Evolutionary conservation across 768 basidiomycete species (phyloP).

Genomic region (Pleurotus giganteus): DNA sequence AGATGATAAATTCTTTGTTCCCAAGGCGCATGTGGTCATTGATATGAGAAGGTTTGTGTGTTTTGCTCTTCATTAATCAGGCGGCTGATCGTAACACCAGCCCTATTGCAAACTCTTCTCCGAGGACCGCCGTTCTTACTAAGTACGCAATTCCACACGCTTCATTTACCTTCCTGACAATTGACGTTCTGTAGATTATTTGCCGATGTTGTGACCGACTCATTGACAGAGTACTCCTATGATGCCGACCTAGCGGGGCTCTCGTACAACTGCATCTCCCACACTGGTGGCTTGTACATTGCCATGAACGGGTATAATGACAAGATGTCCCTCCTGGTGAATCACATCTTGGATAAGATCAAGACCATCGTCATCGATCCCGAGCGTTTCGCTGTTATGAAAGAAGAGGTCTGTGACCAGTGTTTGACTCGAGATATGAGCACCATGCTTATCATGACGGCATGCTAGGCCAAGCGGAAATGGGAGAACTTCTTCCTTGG

Average conservation of each 20-base stretch:
- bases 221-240: constrained; percentile 88
- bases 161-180: constrained; percentile 3
- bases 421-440: neutral
- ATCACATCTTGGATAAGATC: constrained; percentile 68
- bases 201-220: constrained; percentile 82
- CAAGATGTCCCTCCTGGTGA: constrained; percentile 73
- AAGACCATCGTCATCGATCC: constrained; percentile 61
- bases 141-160: constrained; percentile 15
- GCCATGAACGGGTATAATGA: constrained; percentile 87
- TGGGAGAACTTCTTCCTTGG: constrained; percentile 88
- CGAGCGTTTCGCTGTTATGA: constrained; percentile 78
- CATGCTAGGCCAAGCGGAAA: constrained; percentile 63
- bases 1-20: constrained; percentile 95
- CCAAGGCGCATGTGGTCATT: constrained; percentile 77
- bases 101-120: constrained; percentile 55
- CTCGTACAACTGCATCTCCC: constrained; percentile 61
- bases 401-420: constrained; percentile 64
- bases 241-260: constrained; percentile 92
- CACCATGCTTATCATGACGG: neutral
- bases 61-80: neutral
- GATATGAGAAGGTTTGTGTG: constrained; percentile 64
- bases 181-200: constrained; percentile 54
- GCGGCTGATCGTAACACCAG: constrained; percentile 29
- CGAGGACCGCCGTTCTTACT: constrained; percentile 72
- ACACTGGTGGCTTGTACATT: constrained; percentile 66